phyloP scores from a whole-genome alignment of 2,329 filamentous ascomycete species.

The Pseudocercospora vitis region DNA sequence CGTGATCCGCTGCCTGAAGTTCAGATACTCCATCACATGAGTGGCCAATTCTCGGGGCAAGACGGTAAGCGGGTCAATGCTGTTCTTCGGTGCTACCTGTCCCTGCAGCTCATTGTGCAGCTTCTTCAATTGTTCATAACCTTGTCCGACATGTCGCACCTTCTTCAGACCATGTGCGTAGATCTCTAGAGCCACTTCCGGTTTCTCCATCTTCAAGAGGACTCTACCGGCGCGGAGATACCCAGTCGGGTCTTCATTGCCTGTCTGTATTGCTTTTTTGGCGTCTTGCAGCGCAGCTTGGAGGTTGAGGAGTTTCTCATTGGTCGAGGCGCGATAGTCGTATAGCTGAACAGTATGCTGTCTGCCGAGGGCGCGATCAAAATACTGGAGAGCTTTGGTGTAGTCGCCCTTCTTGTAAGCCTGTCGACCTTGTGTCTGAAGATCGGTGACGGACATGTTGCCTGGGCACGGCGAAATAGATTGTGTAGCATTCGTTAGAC shows the following conservation, averaged over 20 bases:
- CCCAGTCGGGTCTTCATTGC: conserved; percentile 55
- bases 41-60: conserved; percentile 57
- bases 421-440: conserved; percentile 16
- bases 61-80: conserved; percentile 53
- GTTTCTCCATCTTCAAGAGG: conserved; percentile 51
- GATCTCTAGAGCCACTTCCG: conserved; percentile 55
- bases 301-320: conserved; percentile 54
- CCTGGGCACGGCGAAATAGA: no score
- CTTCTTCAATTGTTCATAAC: conserved; percentile 34
- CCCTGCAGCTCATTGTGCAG: conserved; percentile 50
- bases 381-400: conserved; percentile 42
- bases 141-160: conserved; percentile 44
- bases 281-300: conserved; percentile 57
- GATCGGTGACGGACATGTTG: conserved; percentile 12
- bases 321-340: conserved; percentile 57
- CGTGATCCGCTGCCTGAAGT: conserved; percentile 50
- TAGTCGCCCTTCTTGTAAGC: conserved; percentile 48
- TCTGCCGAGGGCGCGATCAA: conserved; percentile 35
- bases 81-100: conserved; percentile 44
- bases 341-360: conserved; percentile 43
- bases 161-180: conserved; percentile 60
- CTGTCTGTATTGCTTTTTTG: conserved; percentile 55
- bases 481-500: no score
- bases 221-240: conserved; percentile 58
- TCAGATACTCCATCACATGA: conserved; percentile 53